Conservation (phyloP, 2,329 filamentous ascomycete genomes). For the Paecilomyces formosus region DNA sequence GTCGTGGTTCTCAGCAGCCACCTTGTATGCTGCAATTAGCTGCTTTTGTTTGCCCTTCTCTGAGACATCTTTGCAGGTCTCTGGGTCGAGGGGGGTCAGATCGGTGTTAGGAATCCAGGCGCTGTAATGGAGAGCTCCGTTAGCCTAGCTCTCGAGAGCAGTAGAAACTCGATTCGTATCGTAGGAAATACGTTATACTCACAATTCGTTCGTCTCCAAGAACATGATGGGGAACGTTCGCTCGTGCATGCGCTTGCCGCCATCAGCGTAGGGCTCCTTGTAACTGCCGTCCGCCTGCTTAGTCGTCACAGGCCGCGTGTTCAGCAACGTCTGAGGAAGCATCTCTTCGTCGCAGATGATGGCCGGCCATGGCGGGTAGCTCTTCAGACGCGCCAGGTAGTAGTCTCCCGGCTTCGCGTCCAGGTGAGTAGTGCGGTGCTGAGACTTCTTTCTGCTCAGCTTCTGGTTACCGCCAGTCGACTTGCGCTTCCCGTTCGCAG, state of each 20-base stretch:
- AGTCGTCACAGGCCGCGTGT: slow-evolving; percentile 74
- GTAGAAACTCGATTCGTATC: slow-evolving; percentile 1
- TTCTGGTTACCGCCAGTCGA: slow-evolving; percentile 66
- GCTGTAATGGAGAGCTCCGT: slow-evolving; percentile 41
- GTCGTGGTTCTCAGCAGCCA: slow-evolving; percentile 71
- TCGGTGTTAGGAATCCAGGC: slow-evolving; percentile 86
- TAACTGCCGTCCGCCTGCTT: slow-evolving; percentile 76
- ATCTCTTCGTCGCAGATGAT: slow-evolving; percentile 93
- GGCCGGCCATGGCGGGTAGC: slow-evolving; percentile 88
- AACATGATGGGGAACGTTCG: slow-evolving; percentile 95
- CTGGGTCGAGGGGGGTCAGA: slow-evolving; percentile 67
- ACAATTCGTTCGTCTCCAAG: slow-evolving; percentile 94
- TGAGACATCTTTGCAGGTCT: slow-evolving; percentile 60
- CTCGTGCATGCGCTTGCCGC: slow-evolving; percentile 76
- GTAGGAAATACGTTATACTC: slow-evolving; percentile 38
- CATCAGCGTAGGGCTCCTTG: slow-evolving; percentile 78
- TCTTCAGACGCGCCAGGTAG: slow-evolving; percentile 89
- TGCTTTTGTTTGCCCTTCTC: slow-evolving; percentile 72
- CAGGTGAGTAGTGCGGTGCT: slow-evolving; percentile 61
- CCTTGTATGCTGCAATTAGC: slow-evolving; percentile 67
- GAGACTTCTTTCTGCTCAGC: slow-evolving; percentile 77
- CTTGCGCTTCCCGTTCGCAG: slow-evolving; percentile 58
- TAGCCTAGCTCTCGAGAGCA: slow-evolving; percentile 6
- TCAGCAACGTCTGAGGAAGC: slow-evolving; percentile 72
- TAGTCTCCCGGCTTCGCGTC: slow-evolving; percentile 86